Base-by-base conservation (phyloP, 2,329 filamentous ascomycete genomes). In the Fusarium nematophilum region DNA sequence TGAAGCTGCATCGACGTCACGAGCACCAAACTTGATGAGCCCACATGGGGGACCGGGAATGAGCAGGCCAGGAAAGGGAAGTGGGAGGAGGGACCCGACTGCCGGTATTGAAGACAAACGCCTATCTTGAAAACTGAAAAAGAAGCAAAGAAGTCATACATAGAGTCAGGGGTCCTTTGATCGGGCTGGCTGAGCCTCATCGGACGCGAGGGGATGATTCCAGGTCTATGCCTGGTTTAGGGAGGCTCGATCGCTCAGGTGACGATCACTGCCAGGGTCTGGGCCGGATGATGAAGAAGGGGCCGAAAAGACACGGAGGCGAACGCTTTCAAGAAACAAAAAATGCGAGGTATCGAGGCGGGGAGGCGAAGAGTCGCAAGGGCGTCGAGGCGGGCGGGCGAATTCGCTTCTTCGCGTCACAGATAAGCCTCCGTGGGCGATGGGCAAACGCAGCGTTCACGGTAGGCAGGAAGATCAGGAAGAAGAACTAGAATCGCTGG, bases 141-240 rank as follows among this genome's bases (percentile, higher is more conserved):
- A 37, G 14, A 36, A 46, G 34, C 3, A 45, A 46, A 33, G 27
- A 49, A 36, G 15, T 36, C 60, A 64, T 63, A 63, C 60, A 54
- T 37, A 34, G 14, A 30, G 43, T 18, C 25, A 36, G 27, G 31
- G 33, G 31, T 44, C n/a, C 9, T 17, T 18, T 21, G 10, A 39
- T 15, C n/a, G 39, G 26, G 11, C 21, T 30, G 29, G 56, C 34
- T 26, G 30, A 42, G 34, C 34, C 44, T 27, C 34, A 46, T 45
- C 6, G 17, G 33, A 26, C 31, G 34, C 21, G 34, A 36, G 37
- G 29, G 17, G n/a, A 31, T 60, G 46, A 18, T 43, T 11, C 44
- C 30, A 25, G n/a, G 31, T 57, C 52, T n/a, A n/a, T n/a, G n/a
- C 42, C 26, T 29, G 31, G 33, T 34, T 30, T 21, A 54, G 23